Conservation (phyloP, 176 grass and related monocot species). For the Tillandsia fasciculata region DNA sequence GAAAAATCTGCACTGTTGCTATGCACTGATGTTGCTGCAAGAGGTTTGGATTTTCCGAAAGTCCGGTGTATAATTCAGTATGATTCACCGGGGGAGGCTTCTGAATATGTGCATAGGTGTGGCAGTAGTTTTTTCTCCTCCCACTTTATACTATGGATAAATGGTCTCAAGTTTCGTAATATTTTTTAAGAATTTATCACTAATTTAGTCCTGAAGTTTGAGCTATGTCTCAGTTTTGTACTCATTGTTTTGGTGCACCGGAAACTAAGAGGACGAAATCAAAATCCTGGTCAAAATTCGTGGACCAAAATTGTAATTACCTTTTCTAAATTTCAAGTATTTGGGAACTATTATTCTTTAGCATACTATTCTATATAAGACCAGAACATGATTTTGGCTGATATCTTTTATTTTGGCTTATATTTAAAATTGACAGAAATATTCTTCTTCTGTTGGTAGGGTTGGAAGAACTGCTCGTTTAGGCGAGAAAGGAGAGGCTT, state of each 20-base stretch:
- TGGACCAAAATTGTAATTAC: too few relatives aligned
- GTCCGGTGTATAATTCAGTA: slow-evolving; percentile 90
- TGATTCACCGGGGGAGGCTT: slow-evolving; percentile 95
- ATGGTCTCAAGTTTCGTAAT: neutral
- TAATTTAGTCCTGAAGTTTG: too few relatives aligned
- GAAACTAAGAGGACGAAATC: too few relatives aligned
- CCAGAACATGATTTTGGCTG: neutral
- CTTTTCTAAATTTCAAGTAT: too few relatives aligned
- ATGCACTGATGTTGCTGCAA: slow-evolving; percentile 78
- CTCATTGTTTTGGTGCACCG: too few relatives aligned
- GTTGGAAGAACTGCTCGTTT: slow-evolving; percentile 94
- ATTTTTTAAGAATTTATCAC: too few relatives aligned
- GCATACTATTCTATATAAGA: too few relatives aligned
- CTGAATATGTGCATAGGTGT: slow-evolving; percentile 97
- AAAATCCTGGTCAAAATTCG: too few relatives aligned
- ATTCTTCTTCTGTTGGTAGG: slow-evolving; percentile 25
- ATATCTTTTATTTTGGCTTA: neutral
- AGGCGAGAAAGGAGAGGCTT: slow-evolving; percentile 80
- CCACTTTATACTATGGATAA: slow-evolving; percentile 10
- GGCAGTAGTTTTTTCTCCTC: slow-evolving; percentile 3
- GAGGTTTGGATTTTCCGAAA: slow-evolving; percentile 91
- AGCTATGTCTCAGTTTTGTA: neutral
- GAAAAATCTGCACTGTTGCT: slow-evolving; percentile 89
- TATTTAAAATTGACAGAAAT: neutral
- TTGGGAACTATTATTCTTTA: too few relatives aligned